Conservation (phyloP, 345 rosid species). For the Reutealis trisperma region DNA sequence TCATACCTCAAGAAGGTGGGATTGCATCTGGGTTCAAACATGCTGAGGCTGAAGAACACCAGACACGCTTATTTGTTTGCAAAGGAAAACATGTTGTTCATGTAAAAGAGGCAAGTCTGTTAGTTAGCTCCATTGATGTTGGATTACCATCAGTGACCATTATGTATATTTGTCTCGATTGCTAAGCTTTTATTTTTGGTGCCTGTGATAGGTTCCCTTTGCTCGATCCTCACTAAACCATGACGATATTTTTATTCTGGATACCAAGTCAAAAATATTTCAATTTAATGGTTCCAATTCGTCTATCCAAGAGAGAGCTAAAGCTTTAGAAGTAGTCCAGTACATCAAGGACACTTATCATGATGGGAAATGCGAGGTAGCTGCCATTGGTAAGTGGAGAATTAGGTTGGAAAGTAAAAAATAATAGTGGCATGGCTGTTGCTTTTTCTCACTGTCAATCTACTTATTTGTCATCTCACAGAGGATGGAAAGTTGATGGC, state of each 20-base stretch:
- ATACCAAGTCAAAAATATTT: constrained; percentile 86
- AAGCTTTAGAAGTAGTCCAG: constrained; percentile 97
- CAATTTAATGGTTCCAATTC: constrained; percentile 97
- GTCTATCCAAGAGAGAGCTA: constrained; percentile 98
- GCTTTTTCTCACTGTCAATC: constrained; percentile 7
- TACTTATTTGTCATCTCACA: constrained; percentile 31
- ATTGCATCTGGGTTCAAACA: constrained; percentile 85
- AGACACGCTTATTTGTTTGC: constrained; percentile 80
- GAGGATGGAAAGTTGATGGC: constrained; percentile 99
- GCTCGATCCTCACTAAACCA: constrained; percentile 93
- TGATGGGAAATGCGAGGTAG: constrained; percentile 92
- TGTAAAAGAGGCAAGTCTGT: constrained; percentile 81
- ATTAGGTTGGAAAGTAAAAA: constrained; percentile 14
- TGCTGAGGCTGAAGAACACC: constrained; percentile 72
- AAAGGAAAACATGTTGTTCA: constrained; percentile 92
- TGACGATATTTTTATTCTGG: constrained; percentile 93
- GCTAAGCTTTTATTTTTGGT: not conserved
- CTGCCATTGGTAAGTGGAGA: constrained; percentile 79
- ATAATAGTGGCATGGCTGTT: constrained; percentile 8
- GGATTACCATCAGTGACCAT: not conserved
- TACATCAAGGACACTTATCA: constrained; percentile 94
- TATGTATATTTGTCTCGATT: not conserved
- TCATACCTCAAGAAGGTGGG: constrained; percentile 97
- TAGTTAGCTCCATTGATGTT: not conserved
- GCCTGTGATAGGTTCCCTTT: constrained; percentile 68